A percentile compares a stretch with the other conserved stretches of the same genome.
Conservation (phyloP, 306 rosid species). For the Corylus heterophylla region DNA sequence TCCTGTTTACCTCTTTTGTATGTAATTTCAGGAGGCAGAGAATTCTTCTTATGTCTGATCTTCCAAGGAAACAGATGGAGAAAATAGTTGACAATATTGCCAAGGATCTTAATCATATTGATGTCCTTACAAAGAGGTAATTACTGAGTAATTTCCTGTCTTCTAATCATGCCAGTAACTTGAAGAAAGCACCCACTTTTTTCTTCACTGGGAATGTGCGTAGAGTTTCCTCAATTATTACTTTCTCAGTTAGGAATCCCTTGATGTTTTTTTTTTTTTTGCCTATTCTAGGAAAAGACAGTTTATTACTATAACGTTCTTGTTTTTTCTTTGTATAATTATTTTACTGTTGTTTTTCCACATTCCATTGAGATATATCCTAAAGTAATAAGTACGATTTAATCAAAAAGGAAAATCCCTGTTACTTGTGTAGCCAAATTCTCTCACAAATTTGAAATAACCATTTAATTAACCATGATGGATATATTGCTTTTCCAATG, state of each 20-base stretch:
- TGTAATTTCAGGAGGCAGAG: constrained; percentile 76
- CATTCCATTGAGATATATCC: neutral
- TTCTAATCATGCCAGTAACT: neutral
- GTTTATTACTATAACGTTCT: neutral
- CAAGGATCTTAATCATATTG: constrained; percentile 82
- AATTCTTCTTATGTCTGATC: constrained; percentile 93
- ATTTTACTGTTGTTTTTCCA: neutral
- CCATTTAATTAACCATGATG: neutral
- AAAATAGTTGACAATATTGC: constrained; percentile 68
- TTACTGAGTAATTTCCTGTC: constrained; percentile 33
- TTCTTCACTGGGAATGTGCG: constrained; percentile 5
- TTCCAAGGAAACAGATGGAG: constrained; percentile 95
- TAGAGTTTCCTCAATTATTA: constrained; percentile 3
- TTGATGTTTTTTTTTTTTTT: neutral
- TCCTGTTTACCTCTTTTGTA: constrained; percentile 31
- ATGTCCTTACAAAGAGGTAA: constrained; percentile 88
- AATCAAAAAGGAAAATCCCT: neutral
- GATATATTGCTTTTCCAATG: neutral
- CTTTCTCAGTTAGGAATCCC: constrained; percentile 20
- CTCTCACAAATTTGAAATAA: neutral
- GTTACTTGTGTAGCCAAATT: neutral
- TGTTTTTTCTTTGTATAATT: neutral
- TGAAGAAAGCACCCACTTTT: neutral
- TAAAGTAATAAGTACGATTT: neutral
- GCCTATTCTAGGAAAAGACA: neutral